Percentiles rank a stretch among this genome's conserved stretches.
phyloP scores from a whole-genome alignment of 495 filamentous ascomycete species.

The Penicillium flavigenum region DNA sequence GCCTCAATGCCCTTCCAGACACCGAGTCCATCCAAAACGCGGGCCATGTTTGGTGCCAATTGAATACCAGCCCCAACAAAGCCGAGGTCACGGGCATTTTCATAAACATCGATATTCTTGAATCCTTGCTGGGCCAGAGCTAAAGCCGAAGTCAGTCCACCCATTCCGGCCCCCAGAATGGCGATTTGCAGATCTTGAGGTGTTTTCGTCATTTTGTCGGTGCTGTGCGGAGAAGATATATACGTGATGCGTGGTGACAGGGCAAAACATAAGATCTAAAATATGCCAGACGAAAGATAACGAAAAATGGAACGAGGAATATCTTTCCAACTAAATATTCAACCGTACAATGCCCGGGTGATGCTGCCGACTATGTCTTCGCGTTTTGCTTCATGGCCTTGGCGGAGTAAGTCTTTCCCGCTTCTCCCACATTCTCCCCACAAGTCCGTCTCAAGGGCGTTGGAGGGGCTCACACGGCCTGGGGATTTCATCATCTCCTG shows the following conservation, averaged over 20 bases:
- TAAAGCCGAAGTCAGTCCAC: conserved; percentile 68
- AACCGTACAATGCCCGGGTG: conserved; percentile 15
- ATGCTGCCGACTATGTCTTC: conserved; percentile 16
- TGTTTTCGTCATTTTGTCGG: conserved; percentile 30
- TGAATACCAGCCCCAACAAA: conserved; percentile 85
- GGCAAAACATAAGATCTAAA: background rate
- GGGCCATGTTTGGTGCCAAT: conserved; percentile 76
- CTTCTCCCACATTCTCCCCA: conserved; percentile 33
- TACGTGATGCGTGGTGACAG: background rate
- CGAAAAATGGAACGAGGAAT: background rate
- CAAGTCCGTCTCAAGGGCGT: conserved; percentile 15
- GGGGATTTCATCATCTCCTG: conserved; percentile 9
- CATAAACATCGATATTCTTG: conserved; percentile 69
- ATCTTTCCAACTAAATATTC: background rate
- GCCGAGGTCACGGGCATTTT: conserved; percentile 69
- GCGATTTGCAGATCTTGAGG: conserved; percentile 45
- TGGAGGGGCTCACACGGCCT: background rate
- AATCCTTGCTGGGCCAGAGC: conserved; percentile 73
- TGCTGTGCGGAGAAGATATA: conserved; percentile 11
- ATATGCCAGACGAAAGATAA: background rate
- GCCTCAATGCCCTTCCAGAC: conserved; percentile 66
- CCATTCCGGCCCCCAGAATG: conserved; percentile 64
- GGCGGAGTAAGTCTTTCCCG: conserved; percentile 31
- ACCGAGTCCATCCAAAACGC: conserved; percentile 67
- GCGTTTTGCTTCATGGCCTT: conserved; percentile 11